phyloP scores from a whole-genome alignment of 768 basidiomycete species.

The Agaricus sinodeliciosus region DNA sequence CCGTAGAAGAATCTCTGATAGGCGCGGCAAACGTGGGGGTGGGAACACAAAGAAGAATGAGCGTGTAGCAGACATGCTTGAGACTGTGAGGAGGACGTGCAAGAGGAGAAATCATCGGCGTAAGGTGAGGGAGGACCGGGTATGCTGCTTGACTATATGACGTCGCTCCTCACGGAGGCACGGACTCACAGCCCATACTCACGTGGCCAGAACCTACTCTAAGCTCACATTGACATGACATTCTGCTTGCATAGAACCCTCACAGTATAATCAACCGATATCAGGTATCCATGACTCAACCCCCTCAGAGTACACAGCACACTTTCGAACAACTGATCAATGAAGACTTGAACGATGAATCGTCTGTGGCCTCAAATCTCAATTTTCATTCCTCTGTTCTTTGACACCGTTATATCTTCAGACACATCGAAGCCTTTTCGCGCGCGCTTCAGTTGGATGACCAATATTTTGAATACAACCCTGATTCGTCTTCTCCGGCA shows the following conservation, averaged over 20 bases:
- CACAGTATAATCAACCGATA: too few relatives aligned
- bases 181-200: neutral
- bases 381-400: neutral
- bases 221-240: neutral
- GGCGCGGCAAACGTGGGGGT: neutral
- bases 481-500: conserved; percentile 28
- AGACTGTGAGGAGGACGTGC: neutral
- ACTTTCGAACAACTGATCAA: conserved; percentile 33
- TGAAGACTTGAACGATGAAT: conserved; percentile 62
- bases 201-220: neutral
- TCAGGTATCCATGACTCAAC: conserved; percentile 1
- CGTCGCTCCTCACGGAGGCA: too few relatives aligned
- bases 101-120: neutral
- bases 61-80: neutral
- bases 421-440: conserved; percentile 67
- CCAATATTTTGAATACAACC: conserved; percentile 27
- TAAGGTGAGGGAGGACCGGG: neutral
- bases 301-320: neutral
- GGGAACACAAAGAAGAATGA: neutral
- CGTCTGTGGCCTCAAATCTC: conserved; percentile 35
- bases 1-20: conserved; percentile 3
- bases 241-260: neutral
- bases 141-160: too few relatives aligned
- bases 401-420: conserved; percentile 12
- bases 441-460: conserved; percentile 68